Evolutionary conservation across 2,329 filamentous ascomycete species (phyloP), one percentile per base, ranked within the genome.

Genomic region (Teratosphaeria zuluensis): DNA sequence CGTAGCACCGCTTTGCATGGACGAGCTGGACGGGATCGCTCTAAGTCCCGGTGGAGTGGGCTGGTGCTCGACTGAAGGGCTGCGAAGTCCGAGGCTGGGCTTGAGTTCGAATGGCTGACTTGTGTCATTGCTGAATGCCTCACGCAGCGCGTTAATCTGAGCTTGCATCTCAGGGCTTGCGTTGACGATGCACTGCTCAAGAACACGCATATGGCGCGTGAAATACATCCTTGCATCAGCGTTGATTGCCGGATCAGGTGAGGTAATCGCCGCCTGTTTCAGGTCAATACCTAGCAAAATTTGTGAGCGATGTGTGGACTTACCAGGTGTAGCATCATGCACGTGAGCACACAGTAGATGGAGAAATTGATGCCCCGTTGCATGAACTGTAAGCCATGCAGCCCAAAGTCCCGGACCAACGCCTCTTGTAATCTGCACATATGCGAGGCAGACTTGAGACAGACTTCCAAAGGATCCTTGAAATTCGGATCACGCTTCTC

Each of bases 301-400:
- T 19, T 42, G 56, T 55, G 54, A 52, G 5, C 16, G 8, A 48
- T 48, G 42, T n/a, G 42, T 48, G 48, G 54, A 82, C 90, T 74
- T 80, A 96, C 92, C 74, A 97, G 75, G 73, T 97, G 92, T 57
- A 97, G 81, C 74, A 96, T 92, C 28, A 92, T 92, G 76, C 92
- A 96, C 0, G 90, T 94, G 53, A 97, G 77, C 30, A 96, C 85
- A 58, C 87, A 85, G 69, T 97, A 97, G n/a, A 97, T 90, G 5
- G 90, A 90, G 69, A 96, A 97, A 73, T 92, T 96, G 71, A 95
- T 91, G 46, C 92, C 92, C 64, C 92, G 83, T 68, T 92, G 87
- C 92, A 96, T 96, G 75, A 87, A 95, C 66, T 94, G 81, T 16
- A 97, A 78, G 0, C 92, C 92, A 16, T 83, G 83, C 61, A 96